phyloP scores from a whole-genome alignment of 495 filamentous ascomycete genomes.

The Podospora tetraspora region DNA sequence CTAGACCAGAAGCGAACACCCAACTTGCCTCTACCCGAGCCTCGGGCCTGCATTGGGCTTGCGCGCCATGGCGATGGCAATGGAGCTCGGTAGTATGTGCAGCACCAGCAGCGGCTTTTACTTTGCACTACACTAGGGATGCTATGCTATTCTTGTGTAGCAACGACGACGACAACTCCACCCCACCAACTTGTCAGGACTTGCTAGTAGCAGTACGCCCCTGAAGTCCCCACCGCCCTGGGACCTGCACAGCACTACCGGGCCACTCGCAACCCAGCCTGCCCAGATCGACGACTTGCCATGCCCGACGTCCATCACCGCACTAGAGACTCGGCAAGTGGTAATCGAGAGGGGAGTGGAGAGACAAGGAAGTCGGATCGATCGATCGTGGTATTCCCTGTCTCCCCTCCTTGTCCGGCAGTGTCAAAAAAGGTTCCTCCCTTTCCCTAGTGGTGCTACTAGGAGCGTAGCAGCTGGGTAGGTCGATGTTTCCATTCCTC shows the following conservation, averaged over 20 bases:
- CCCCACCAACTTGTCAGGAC: background rate
- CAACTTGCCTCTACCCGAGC: background rate
- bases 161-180: too few relatives aligned
- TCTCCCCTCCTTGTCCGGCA: too few relatives aligned
- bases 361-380: background rate
- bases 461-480: background rate
- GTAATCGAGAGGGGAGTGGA: background rate
- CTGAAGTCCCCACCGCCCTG: too few relatives aligned
- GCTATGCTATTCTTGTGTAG: background rate
- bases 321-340: too few relatives aligned
- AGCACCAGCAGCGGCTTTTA: background rate
- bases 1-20: background rate
- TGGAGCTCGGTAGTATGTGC: background rate
- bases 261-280: background rate
- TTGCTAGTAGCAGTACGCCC: background rate
- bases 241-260: background rate
- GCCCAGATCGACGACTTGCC: background rate
- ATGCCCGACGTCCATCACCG: background rate
- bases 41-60: background rate
- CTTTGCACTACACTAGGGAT: background rate
- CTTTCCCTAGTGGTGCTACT: background rate
- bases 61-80: background rate
- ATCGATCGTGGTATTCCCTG: background rate
- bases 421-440: background rate
- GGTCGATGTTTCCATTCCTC: background rate